Percentiles rank a stretch among this genome's conserved stretches.
Evolutionary conservation across 2,329 filamentous ascomycete species (phyloP).

Genomic region (Cadophora sp.): DNA sequence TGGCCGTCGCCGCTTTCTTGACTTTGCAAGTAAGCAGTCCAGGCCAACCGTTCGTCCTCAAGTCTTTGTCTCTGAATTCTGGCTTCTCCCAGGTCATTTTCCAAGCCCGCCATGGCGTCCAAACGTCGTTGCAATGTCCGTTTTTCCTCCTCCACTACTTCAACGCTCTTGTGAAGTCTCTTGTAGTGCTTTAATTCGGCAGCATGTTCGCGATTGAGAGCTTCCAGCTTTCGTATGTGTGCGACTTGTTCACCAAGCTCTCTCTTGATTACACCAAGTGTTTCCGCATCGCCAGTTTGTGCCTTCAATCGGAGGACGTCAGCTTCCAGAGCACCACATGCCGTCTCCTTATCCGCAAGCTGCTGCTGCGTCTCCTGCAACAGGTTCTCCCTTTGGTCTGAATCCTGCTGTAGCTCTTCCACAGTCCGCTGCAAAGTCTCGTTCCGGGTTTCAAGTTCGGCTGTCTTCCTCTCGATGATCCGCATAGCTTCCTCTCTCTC

Average conservation of each 20-base stretch:
- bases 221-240: constrained; percentile 87
- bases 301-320: constrained; percentile 86
- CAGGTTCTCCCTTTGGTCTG: constrained; percentile 44
- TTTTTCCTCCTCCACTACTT: constrained; percentile 96
- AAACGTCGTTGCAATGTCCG: constrained; percentile 79
- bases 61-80: constrained; percentile 84
- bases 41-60: constrained; percentile 86
- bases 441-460: constrained; percentile 67
- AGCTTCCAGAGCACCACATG: constrained; percentile 78
- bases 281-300: constrained; percentile 85
- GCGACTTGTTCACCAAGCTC: constrained; percentile 90
- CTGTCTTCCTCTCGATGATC: constrained; percentile 63
- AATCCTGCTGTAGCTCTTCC: constrained; percentile 55
- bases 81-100: constrained; percentile 79
- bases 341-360: constrained; percentile 70
- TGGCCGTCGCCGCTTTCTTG: constrained; percentile 65
- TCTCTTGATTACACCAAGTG: constrained; percentile 81
- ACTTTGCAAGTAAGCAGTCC: constrained; percentile 83
- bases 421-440: constrained; percentile 62
- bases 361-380: constrained; percentile 43
- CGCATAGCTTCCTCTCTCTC: constrained; percentile 75
- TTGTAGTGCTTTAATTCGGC: constrained; percentile 82
- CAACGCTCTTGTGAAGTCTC: constrained; percentile 83
- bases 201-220: constrained; percentile 78
- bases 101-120: constrained; percentile 74